Base-by-base conservation (phyloP, 352 stramenopile genomes). In the Phytophthora melonis region DNA sequence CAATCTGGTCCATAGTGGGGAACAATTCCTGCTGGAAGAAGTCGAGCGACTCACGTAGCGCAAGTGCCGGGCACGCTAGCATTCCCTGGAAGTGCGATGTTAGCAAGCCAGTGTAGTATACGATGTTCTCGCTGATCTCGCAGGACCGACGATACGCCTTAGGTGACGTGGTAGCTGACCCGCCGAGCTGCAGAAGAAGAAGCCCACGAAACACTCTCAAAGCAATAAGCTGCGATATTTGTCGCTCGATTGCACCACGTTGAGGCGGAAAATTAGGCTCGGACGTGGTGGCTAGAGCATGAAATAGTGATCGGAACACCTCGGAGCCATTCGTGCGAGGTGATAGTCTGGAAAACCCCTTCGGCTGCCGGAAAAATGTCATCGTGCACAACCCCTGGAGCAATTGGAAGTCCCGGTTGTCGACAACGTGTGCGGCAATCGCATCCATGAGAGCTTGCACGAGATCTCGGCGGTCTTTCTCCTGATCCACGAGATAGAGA, bases 1-100 rank as follows among this genome's bases (percentile, higher is more conserved):
- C 58, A 63, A 94, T 88, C 47, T 86, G 79, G 14, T 66, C 60
- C 77, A 80, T 84, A 5, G 71, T 74, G 50, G 75, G 74, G 55
- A 85, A 82, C 10, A 93, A 19, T 18, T 93, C 87, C 23, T 81
- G 63, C 60, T 85, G 75, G 32, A 91, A 91, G 68, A 93, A 93
- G 8, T 80, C 70, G 3, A 94, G 68, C 9, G 85, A 90, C 52
- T 94, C 85, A 25, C 69, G 83, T 41, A 94, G 79, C 1, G 77
- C 72, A 5, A 88, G 36, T 8, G 77, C 58, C 11, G 68, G 74
- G 11, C 68, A 58, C 10, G 66, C 75, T 5, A 87, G 43, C 16
- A 90, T 73, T 45, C 36, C 71, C 39, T 90, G 77, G 58, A 87
- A 90, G 39, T 93, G 86, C 3, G 75, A 69, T 21, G 76, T 84